Evolutionary conservation across 1,139 yeast species (phyloP), one percentile per base, ranked within the genome.

Genomic region (Yamadazyma triangularis): DNA sequence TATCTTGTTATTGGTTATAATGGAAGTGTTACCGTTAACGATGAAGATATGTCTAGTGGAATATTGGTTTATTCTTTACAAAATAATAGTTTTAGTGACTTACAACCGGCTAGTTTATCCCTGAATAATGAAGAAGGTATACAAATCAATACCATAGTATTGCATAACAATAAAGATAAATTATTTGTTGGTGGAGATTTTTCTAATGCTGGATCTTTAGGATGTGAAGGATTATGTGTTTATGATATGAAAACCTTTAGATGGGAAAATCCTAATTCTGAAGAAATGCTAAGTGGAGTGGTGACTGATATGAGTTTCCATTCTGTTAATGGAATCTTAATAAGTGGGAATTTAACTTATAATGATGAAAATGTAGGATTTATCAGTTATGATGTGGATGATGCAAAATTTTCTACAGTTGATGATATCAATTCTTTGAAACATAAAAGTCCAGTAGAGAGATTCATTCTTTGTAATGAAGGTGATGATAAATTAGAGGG

Each of bases 171-270:
- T 19, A 65, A 65, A 7, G 52, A 67, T 15, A 64, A 70, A 15
- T 53, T 88, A 13, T 63, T 87, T 24, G 83, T 86, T 8, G 95
- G 86, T 29, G 98, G 98, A 13, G 65, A 76, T 28, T 86, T 86
- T 47, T 70, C 68, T 19, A 55, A 64, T 23, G 81, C 83, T 3
- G 80, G 84, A 0, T 64, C 78, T 7, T 58, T 73, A 38, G 59
- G 64, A 27, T 87, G 96, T 57, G 56, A 64, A 2, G 73, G 78
- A 2, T 56, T 87, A 29, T 86, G 95, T 51, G 60, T 83, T 26
- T 87, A 77, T 51, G 83, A 82, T 44, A 55, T 81, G 35, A 53
- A 58, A 3, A 62, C 64, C 25, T 69, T 71, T 4, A 64, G 74
- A 28, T 81, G 86, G 91, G 62, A 58, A 25, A 59, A 48, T 31